These are phyloP conservation scores for Monosporascus cannonballus DNA, from an alignment of 2,329 filamentous ascomycete species.

Conservation along the genomic window DNA sequence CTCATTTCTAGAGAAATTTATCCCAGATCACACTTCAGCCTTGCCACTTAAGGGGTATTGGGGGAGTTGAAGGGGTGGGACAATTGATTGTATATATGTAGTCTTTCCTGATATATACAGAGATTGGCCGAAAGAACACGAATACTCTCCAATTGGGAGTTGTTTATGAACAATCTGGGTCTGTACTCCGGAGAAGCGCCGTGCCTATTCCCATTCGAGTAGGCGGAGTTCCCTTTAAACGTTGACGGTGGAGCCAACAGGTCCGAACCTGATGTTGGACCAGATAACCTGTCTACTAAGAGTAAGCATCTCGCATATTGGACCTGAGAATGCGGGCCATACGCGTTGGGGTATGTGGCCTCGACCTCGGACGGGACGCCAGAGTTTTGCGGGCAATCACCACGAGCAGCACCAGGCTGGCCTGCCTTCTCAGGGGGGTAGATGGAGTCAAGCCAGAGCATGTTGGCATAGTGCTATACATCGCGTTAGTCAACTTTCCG, in stretches of 20 bases:
- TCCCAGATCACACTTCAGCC: too few relatives aligned
- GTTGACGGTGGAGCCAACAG: conserved; percentile 38
- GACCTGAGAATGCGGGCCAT: conserved; percentile 8
- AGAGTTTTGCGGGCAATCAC: conserved; percentile 39
- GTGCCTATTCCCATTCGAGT: background rate
- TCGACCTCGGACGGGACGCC: conserved; percentile 43
- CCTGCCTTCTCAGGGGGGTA: conserved; percentile 34
- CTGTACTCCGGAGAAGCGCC: background rate
- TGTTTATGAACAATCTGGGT: background rate
- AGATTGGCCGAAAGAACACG: background rate
- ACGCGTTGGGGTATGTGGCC: conserved; percentile 29
- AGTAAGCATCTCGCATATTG: conserved; percentile 5
- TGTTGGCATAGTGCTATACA: conserved; percentile 43
- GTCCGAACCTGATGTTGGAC: conserved; percentile 45
- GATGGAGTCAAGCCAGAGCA: conserved; percentile 55
- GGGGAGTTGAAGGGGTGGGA: too few relatives aligned
- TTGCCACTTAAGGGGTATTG: too few relatives aligned
- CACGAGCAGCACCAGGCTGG: conserved; percentile 40
- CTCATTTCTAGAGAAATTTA: too few relatives aligned
- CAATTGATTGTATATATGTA: too few relatives aligned
- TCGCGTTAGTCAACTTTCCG: conserved; percentile 6
- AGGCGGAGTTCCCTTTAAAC: conserved; percentile 14
- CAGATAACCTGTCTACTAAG: conserved; percentile 34
- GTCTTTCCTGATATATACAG: background rate
- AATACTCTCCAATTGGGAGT: background rate